Conservation (phyloP, 495 filamentous ascomycete species). For the Hypoxylon lenormandii region DNA sequence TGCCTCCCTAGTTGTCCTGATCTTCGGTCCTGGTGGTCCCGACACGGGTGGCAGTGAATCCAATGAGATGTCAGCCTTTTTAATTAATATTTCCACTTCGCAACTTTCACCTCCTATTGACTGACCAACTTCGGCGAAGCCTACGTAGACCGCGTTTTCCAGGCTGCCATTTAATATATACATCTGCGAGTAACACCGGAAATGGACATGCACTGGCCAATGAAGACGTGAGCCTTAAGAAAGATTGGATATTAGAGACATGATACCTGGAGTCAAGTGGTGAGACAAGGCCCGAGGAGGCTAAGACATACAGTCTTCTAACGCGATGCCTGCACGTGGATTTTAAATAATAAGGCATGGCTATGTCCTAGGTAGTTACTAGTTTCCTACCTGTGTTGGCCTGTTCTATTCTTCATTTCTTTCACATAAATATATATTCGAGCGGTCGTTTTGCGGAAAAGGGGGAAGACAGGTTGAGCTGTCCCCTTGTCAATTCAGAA, state of each 20-base stretch:
- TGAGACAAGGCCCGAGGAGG: constrained; percentile 1
- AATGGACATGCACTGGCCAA: constrained; percentile 18
- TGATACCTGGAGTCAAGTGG: not conserved
- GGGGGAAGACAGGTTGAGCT: constrained; percentile 14
- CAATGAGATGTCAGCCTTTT: not conserved
- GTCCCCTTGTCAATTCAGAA: constrained; percentile 1
- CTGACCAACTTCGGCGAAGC: not conserved
- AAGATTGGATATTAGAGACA: not conserved
- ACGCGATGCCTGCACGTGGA: not conserved
- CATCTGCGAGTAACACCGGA: not conserved
- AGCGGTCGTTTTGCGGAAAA: not conserved
- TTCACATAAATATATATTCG: not conserved
- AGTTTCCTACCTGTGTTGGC: not conserved
- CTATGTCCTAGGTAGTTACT: not conserved
- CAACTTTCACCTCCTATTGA: not conserved
- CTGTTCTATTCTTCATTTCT: not conserved
- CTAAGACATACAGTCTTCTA: constrained; percentile 4
- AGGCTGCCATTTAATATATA: constrained; percentile 2
- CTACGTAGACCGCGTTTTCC: constrained; percentile 6
- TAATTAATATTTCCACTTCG: constrained; percentile 1
- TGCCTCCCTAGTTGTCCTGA: not conserved
- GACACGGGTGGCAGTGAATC: not conserved
- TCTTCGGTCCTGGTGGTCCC: not conserved
- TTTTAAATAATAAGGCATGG: not conserved
- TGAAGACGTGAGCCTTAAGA: not conserved